Conservation (phyloP, 2,329 filamentous ascomycete genomes). For the Claviceps humidiphila region DNA sequence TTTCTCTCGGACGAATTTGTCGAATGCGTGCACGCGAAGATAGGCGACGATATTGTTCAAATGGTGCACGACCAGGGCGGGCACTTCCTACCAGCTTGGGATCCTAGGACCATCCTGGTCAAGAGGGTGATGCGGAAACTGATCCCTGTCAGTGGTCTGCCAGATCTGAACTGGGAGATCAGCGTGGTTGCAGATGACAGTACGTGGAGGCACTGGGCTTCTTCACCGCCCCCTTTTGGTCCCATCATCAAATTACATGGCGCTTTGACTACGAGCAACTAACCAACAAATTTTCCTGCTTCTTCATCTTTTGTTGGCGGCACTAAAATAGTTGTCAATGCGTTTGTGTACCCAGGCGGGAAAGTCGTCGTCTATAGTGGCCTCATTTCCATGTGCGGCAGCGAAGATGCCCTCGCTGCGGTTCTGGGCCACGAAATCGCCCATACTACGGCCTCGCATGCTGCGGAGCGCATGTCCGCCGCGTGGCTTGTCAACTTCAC, state of each 20-base stretch:
- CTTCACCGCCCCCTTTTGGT: too few species aligned
- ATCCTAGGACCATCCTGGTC: constrained; percentile 44
- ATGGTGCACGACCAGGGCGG: constrained; percentile 38
- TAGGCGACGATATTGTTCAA: constrained; percentile 31
- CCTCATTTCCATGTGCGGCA: constrained; percentile 52
- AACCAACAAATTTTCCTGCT: background rate
- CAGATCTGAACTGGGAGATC: constrained; percentile 53
- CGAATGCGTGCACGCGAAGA: constrained; percentile 22
- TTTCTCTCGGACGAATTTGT: constrained; percentile 44
- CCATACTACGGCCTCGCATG: constrained; percentile 58
- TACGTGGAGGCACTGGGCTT: constrained; percentile 13
- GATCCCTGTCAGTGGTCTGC: constrained; percentile 52
- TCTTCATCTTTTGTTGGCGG: background rate
- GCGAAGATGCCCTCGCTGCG: constrained; percentile 57
- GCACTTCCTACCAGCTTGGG: constrained; percentile 44
- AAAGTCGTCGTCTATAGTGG: constrained; percentile 72
- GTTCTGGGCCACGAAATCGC: constrained; percentile 72
- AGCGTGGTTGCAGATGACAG: constrained; percentile 56
- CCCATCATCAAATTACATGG: too few species aligned
- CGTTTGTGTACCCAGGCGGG: constrained; percentile 65
- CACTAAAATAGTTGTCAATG: constrained; percentile 43
- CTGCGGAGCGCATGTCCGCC: constrained; percentile 47
- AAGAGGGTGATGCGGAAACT: constrained; percentile 51
- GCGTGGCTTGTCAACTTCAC: constrained; percentile 39
- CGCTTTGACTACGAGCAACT: too few species aligned